Base-by-base conservation (phyloP, 176 grass and related monocot genomes). In the Rhynchospora breviuscula region DNA sequence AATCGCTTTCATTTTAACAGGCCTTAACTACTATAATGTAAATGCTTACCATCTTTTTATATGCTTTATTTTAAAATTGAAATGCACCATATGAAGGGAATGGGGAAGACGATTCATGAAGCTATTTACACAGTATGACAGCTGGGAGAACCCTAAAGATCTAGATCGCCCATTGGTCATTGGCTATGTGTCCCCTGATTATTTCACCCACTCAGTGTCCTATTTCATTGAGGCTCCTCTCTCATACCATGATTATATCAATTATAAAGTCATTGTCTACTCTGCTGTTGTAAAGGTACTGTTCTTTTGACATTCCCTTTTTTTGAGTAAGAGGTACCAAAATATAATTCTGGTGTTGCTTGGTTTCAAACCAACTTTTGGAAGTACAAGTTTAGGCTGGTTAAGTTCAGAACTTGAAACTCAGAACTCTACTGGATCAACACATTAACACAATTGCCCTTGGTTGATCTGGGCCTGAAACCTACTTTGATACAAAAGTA, bases 221-320 rank as follows among this genome's bases (percentile, higher is more conserved):
- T 99, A 99, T 86, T 99, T 99, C 85, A 91, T 99, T 85, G 97
- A 99, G 87, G 97, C 97, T 10, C 97, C 97, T 31, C 89, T 99
- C 82, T 81, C 89, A 72, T 84, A 90, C 79, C 93, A 99, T 85
- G 93, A 99, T 52, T 92, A 92, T 84, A 81, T 82, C 85, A 90
- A 88, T 67, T 99, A 70, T 86, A 99, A 93, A 83, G 89, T 99
- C 78, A 82, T 99, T 83, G 91, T 99, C 33, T 99, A 99, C 78
- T 99, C 93, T 53, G 91, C 88, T 21, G 97, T 99, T 86, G 97
- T 99, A 22, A 99, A 99, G 97, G 97, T 99, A 93, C 44, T 87
- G 19, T 83, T 49, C 80, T 81, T 78, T 78, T 78, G 25, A 54
- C 23, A 78, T 56, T 76, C 72, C 4, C 4, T 40, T 76, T 11